These are phyloP conservation scores for Solanum phureja DNA, from an alignment of 257 asterid species.

Conservation along the genomic window DNA sequence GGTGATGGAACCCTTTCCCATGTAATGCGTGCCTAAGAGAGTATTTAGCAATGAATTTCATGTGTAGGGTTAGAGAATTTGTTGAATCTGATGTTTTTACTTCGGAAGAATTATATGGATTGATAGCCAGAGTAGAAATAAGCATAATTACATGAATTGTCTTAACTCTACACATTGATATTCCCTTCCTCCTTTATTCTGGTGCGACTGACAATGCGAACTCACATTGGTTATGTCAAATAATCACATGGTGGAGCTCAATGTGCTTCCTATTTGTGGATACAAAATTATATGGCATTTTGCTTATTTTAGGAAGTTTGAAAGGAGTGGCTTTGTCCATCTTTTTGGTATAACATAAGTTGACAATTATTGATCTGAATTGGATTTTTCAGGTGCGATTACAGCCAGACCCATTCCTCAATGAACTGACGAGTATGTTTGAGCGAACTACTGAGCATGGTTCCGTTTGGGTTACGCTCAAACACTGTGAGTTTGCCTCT, in stretches of 20 bases:
- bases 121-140: not conserved
- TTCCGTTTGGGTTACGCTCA: slow-evolving; percentile 73
- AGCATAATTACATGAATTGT: not conserved
- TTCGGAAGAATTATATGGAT: not conserved
- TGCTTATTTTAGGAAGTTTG: not conserved
- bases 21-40: not conserved
- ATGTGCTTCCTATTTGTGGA: not conserved
- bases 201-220: not conserved
- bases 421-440: slow-evolving; percentile 61
- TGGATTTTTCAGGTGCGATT: slow-evolving; percentile 42
- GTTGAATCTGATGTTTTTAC: not conserved
- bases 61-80: not conserved
- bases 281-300: not conserved
- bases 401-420: slow-evolving; percentile 74
- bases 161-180: not conserved
- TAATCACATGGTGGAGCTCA: not conserved
- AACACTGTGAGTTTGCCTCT: slow-evolving; percentile 45
- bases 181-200: not conserved
- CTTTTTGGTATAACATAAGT: not conserved
- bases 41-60: not conserved
- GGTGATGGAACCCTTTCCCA: not conserved
- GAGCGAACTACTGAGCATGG: slow-evolving; percentile 71
- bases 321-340: not conserved
- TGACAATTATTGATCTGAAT: not conserved
- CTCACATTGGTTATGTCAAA: not conserved